Evolutionary conservation across 2,329 filamentous ascomycete genomes (phyloP), one percentile per base, ranked within the genome.

Genomic region (Sarocladium brachiariae): DNA sequence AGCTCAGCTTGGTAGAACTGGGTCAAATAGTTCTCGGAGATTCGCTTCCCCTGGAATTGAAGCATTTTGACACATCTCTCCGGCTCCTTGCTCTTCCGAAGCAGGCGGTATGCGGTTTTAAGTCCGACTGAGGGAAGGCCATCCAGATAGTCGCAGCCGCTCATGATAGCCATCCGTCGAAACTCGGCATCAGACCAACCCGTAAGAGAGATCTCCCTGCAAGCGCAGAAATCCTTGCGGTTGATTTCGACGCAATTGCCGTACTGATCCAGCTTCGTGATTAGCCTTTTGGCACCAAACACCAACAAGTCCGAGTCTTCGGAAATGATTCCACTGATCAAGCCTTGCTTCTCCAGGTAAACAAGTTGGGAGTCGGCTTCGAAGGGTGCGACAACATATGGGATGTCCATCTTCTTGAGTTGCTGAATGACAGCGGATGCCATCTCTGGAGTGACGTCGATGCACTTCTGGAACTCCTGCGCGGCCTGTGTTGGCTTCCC

Each of bases 281-380:
- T 72, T 11, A 99, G 76, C 50, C 88, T 81, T 67, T 89, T 92
- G 21, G 91, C 91, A 14, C 93, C 93, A 59, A 99, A 99, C 0
- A 99, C 93, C 30, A 99, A 73, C 51, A 99, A 74, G 70, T 99
- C 93, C 0, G 93, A 99, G 65, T 99, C 93, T 64, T 99, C 93
- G 0, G 93, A 96, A 31, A 99, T 72, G 55, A 99, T 95, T 23
- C 89, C 95, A 58, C 84, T 74, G 58, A 96, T 86, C 48, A 91
- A 73, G 1, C 92, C 92, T 53, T 89, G 80, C 47, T 84, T 83
- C 68, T 99, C 93, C 33, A 99, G 77, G 63, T 97, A 99, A 23
- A 90, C 91, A 59, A 99, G 77, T 67, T 99, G 92, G n/a, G 92
- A 86, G 67, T 99, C 93, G 43, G 93, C 93, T 73, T 99, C 93